A percentile compares a stretch with the other conserved stretches of the same genome.
Conservation (phyloP, 441 rosid genomes). For the Isatis lusitanica region DNA sequence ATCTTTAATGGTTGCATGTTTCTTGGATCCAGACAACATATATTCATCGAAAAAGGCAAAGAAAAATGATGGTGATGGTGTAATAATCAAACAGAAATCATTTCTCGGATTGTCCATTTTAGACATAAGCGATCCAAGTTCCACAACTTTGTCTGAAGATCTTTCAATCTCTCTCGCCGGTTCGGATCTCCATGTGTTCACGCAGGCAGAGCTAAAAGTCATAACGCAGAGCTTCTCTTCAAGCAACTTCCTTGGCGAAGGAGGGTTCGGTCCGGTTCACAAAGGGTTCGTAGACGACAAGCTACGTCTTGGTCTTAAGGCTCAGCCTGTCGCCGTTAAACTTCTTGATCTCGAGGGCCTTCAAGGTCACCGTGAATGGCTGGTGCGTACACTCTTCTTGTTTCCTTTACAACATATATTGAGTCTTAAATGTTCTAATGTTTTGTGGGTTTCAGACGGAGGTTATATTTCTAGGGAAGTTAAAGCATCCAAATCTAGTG, state of each 20-base stretch:
- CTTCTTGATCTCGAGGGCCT: slow-evolving; percentile 48
- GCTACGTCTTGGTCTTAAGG: slow-evolving; percentile 47
- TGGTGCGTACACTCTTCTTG: slow-evolving; percentile 42
- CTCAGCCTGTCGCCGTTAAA: slow-evolving; percentile 60
- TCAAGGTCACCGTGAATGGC: slow-evolving; percentile 63
- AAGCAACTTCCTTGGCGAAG: slow-evolving; percentile 57
- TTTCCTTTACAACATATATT: background rate
- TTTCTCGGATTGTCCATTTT: slow-evolving; percentile 39
- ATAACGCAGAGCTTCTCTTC: slow-evolving; percentile 58
- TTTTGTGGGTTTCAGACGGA: slow-evolving; percentile 42
- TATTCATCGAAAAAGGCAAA: slow-evolving; percentile 25
- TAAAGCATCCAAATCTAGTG: slow-evolving; percentile 60
- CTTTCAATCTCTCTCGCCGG: slow-evolving; percentile 56
- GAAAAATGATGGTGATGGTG: slow-evolving; percentile 26
- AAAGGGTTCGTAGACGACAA: slow-evolving; percentile 61
- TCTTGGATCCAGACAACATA: slow-evolving; percentile 18
- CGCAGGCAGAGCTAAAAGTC: slow-evolving; percentile 51
- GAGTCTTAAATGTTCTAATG: background rate
- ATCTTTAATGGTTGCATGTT: slow-evolving; percentile 43
- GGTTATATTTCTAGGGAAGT: slow-evolving; percentile 58
- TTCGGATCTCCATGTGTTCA: slow-evolving; percentile 47
- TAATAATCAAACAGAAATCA: slow-evolving; percentile 36
- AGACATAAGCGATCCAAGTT: slow-evolving; percentile 56
- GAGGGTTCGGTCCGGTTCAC: slow-evolving; percentile 66
- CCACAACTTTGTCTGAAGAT: slow-evolving; percentile 50